Percentiles rank a stretch among this genome's conserved stretches.
phyloP scores from a whole-genome alignment of 2,329 filamentous ascomycete species.

The Trichothecium sympodiale region DNA sequence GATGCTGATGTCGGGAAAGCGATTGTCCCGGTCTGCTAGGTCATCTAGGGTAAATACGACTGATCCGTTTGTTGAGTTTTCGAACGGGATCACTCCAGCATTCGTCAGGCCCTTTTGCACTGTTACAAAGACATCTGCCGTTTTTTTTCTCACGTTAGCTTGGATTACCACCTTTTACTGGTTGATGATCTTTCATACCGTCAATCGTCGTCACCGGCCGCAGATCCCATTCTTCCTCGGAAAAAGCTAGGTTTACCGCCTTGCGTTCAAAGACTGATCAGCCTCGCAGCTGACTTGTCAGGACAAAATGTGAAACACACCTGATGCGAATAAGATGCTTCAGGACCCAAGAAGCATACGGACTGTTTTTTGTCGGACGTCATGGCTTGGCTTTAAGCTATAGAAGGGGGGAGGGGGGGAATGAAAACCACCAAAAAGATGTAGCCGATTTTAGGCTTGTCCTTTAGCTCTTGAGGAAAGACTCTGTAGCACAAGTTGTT shows the following conservation, averaged over 20 bases:
- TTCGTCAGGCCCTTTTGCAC: conserved; percentile 56
- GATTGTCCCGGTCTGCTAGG: conserved; percentile 60
- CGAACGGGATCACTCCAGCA: conserved; percentile 82
- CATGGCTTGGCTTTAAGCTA: conserved; percentile 9
- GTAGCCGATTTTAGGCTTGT: no score
- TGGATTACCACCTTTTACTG: not conserved
- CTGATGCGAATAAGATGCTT: conserved; percentile 40
- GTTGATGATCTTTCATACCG: conserved; percentile 17
- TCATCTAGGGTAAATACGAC: conserved; percentile 86
- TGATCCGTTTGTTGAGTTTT: conserved; percentile 90
- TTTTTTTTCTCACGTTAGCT: conserved; percentile 2
- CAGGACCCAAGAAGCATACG: conserved; percentile 38
- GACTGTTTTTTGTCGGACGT: conserved; percentile 21
- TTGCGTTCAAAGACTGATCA: conserved; percentile 11
- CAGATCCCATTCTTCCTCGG: conserved; percentile 34
- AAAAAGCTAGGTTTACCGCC: conserved; percentile 37
- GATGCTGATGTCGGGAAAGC: conserved; percentile 60
- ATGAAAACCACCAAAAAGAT: no score
- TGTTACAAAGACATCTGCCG: conserved; percentile 65
- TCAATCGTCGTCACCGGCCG: conserved; percentile 41
- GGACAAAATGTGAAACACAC: conserved; percentile 17
- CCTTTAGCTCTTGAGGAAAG: no score
- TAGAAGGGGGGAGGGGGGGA: no score
- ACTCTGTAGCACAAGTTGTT: no score
- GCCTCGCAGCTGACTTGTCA: conserved; percentile 1